These are phyloP conservation scores for Staphylotrichum tortipilum DNA, from an alignment of 495 filamentous ascomycete species.

Conservation along the genomic window DNA sequence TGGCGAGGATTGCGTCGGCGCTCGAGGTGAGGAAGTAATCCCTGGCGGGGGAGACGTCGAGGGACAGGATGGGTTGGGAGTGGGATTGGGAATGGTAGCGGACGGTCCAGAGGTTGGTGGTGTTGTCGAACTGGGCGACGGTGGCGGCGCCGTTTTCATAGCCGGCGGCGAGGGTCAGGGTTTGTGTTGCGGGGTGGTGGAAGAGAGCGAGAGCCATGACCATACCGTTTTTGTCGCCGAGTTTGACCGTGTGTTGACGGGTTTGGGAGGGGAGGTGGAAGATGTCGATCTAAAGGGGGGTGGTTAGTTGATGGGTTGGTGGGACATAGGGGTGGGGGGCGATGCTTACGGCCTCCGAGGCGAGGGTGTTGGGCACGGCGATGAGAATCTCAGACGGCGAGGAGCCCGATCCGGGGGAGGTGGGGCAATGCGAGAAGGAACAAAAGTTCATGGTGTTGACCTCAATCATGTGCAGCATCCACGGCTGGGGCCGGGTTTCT, in stretches of 20 bases:
- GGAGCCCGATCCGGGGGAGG: conserved; percentile 2
- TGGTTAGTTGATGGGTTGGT: neutral
- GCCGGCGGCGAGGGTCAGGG: conserved; percentile 55
- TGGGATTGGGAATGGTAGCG: conserved; percentile 62
- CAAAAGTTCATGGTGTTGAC: conserved; percentile 97
- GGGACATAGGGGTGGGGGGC: neutral
- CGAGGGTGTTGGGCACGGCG: conserved; percentile 68
- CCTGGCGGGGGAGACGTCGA: conserved; percentile 50
- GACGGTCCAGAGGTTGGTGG: conserved; percentile 47
- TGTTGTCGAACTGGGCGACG: conserved; percentile 36
- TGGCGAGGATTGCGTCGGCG: conserved; percentile 55
- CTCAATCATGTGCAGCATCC: conserved; percentile 72
- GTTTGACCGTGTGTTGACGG: conserved; percentile 55
- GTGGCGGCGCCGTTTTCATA: conserved; percentile 79
- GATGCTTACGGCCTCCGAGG: conserved; percentile 57
- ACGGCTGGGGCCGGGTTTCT: conserved; percentile 54
- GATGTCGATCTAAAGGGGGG: conserved; percentile 68
- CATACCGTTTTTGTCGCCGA: conserved; percentile 69
- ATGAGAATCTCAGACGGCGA: conserved; percentile 44
- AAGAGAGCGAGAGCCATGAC: conserved; percentile 74
- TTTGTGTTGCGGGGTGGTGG: conserved; percentile 26
- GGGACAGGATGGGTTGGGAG: conserved; percentile 75
- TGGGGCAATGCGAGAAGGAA: conserved; percentile 61
- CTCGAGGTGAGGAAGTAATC: conserved; percentile 72
- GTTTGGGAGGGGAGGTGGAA: conserved; percentile 70